phyloP scores from a whole-genome alignment of 257 asterid species.

The Marsdenia floribunda region DNA sequence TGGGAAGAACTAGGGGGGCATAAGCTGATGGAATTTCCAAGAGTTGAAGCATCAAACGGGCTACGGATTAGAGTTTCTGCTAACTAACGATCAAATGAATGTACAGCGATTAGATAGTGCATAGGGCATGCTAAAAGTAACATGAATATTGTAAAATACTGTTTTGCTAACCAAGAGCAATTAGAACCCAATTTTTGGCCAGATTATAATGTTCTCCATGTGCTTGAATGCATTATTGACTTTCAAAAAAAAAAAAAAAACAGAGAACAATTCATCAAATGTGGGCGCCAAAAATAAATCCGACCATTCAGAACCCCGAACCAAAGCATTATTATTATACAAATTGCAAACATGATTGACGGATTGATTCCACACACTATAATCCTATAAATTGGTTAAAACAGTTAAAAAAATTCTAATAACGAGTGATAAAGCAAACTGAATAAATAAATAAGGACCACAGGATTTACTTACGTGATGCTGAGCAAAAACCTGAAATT shows the following conservation, averaged over 20 bases:
- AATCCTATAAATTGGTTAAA: background rate
- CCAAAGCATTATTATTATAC: background rate
- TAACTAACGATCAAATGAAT: conserved; percentile 32
- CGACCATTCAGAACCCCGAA: background rate
- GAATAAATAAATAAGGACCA: background rate
- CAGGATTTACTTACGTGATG: background rate
- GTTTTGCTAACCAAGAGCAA: conserved; percentile 40
- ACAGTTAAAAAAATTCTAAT: background rate
- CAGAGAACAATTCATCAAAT: conserved; percentile 1
- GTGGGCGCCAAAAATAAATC: conserved; percentile 6
- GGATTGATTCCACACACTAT: background rate
- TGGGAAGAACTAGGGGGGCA: conserved; percentile 94
- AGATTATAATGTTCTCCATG: conserved; percentile 11
- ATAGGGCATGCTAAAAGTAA: conserved; percentile 26
- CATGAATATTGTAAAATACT: conserved; percentile 38
- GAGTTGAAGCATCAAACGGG: conserved; percentile 97
- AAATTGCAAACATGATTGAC: background rate
- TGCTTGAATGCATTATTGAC: conserved; percentile 18
- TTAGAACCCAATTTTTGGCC: conserved; percentile 21
- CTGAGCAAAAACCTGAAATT: background rate
- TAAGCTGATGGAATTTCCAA: conserved; percentile 78
- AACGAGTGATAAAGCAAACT: background rate
- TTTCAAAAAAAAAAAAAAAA: background rate
- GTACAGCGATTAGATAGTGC: conserved; percentile 32
- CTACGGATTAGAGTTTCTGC: conserved; percentile 68